phyloP scores from a whole-genome alignment of 225 moss, liverwort and hornwort genomes.

The Bryum argenteum region DNA sequence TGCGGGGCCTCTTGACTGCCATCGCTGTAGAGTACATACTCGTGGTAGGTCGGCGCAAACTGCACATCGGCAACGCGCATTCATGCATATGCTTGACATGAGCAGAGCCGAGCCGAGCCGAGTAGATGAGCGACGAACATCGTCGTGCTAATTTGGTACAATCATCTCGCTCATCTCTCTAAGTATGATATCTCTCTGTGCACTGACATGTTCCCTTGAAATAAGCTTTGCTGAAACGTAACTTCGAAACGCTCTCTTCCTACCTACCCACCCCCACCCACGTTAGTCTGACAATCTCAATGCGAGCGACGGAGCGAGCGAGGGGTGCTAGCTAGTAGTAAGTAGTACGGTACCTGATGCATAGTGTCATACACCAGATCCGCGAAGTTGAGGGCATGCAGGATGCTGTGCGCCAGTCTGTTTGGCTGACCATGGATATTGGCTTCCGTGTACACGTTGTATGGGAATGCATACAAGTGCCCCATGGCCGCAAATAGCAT shows the following conservation, averaged over 20 bases:
- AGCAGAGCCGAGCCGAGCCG: neutral
- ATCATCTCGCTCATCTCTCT: neutral
- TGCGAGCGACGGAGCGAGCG: too few species aligned
- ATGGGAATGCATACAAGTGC: slow-evolving; percentile 54
- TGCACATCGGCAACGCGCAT: slow-evolving; percentile 30
- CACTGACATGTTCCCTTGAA: too few species aligned
- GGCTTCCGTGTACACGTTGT: slow-evolving; percentile 35
- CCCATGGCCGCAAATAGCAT: slow-evolving; percentile 60
- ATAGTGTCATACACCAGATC: slow-evolving; percentile 82
- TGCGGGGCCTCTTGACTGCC: slow-evolving; percentile 90
- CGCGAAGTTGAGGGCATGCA: slow-evolving; percentile 85
- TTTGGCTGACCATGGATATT: slow-evolving; percentile 52
- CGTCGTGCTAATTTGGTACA: neutral
- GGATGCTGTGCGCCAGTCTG: slow-evolving; percentile 48
- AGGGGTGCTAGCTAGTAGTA: too few species aligned
- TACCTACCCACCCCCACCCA: neutral
- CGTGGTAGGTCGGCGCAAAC: slow-evolving; percentile 94
- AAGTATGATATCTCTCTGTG: too few species aligned
- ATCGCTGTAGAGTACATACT: slow-evolving; percentile 90
- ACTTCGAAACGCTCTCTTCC: neutral
- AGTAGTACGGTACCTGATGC: slow-evolving; percentile 68
- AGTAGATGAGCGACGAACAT: neutral
- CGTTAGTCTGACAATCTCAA: neutral
- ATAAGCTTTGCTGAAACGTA: too few species aligned
- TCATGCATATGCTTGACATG: neutral